Evolutionary conservation across 768 basidiomycete genomes (phyloP).

Genomic region (Boletus rubroflammeus): DNA sequence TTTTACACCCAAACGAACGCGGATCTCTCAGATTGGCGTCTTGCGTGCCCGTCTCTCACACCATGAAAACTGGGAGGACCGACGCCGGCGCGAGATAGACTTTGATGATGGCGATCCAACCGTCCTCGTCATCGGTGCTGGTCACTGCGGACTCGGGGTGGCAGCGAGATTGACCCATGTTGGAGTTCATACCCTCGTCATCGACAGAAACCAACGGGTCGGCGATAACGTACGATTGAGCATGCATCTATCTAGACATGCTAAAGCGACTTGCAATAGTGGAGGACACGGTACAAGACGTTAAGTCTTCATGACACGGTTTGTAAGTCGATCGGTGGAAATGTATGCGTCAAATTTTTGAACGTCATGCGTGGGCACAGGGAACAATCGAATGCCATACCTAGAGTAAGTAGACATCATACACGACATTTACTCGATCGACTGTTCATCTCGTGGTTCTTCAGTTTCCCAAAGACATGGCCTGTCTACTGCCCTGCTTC

Average conservation of each 20-base stretch:
- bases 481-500: slow-evolving; percentile 46
- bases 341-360: slow-evolving; percentile 3
- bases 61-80: slow-evolving; percentile 50
- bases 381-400: slow-evolving; percentile 54
- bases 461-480: slow-evolving; percentile 53
- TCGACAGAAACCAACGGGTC: slow-evolving; percentile 48
- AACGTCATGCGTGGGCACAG: slow-evolving; percentile 24
- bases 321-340: slow-evolving; percentile 34
- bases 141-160: slow-evolving; percentile 60
- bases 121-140: slow-evolving; percentile 62
- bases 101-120: slow-evolving; percentile 48
- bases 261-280: slow-evolving; percentile 24
- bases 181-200: slow-evolving; percentile 48
- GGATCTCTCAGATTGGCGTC: slow-evolving; percentile 28
- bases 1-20: neutral
- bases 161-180: slow-evolving; percentile 60
- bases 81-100: slow-evolving; percentile 38
- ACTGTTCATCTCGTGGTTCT: neutral
- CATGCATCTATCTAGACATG: neutral
- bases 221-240: slow-evolving; percentile 40
- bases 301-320: slow-evolving; percentile 51
- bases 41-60: slow-evolving; percentile 39
- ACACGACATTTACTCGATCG: neutral
- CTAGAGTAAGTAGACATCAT: slow-evolving; percentile 38
- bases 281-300: slow-evolving; percentile 56